Evolutionary conservation across 1,284 basidiomycete species (phyloP).

Genomic region (Tremellales sp.): DNA sequence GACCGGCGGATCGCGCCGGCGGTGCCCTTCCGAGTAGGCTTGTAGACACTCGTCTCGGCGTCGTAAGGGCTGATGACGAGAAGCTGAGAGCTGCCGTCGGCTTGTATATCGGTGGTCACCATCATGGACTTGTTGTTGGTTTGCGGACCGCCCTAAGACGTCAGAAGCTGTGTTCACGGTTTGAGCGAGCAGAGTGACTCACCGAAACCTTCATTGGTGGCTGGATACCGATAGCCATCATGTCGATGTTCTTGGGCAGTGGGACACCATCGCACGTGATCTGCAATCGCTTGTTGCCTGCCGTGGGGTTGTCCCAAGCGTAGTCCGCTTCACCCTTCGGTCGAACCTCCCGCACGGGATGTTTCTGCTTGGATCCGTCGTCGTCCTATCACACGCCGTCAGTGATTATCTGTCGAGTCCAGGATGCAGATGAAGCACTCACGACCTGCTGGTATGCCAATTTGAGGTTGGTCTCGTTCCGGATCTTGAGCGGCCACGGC

Average conservation of each 20-base stretch:
- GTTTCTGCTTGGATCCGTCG: conserved; percentile 49
- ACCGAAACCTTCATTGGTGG: conserved; percentile 75
- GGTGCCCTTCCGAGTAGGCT: conserved; percentile 60
- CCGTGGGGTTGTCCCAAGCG: conserved; percentile 93
- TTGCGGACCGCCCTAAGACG: conserved; percentile 1
- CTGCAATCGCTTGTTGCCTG: conserved; percentile 73
- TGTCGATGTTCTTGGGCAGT: conserved; percentile 72
- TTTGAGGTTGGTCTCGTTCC: conserved; percentile 78
- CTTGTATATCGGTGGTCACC: conserved; percentile 88
- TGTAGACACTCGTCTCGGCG: conserved; percentile 82
- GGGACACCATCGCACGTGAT: conserved; percentile 58
- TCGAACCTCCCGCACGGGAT: conserved; percentile 18
- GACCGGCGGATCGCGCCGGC: conserved; percentile 28
- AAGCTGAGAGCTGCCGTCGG: conserved; percentile 81
- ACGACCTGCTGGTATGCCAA: conserved; percentile 76
- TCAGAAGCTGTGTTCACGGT: neutral
- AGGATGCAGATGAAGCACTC: conserved; percentile 18
- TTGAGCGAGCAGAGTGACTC: conserved; percentile 4
- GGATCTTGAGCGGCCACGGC: conserved; percentile 84
- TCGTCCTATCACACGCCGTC: conserved; percentile 22
- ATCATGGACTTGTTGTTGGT: conserved; percentile 53
- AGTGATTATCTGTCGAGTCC: conserved; percentile 1
- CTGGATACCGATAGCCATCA: conserved; percentile 93
- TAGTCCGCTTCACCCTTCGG: conserved; percentile 53
- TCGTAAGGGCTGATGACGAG: conserved; percentile 84